These are phyloP conservation scores for Gliomastix tumulicola DNA, from an alignment of 2,329 filamentous ascomycete genomes.

Conservation along the genomic window DNA sequence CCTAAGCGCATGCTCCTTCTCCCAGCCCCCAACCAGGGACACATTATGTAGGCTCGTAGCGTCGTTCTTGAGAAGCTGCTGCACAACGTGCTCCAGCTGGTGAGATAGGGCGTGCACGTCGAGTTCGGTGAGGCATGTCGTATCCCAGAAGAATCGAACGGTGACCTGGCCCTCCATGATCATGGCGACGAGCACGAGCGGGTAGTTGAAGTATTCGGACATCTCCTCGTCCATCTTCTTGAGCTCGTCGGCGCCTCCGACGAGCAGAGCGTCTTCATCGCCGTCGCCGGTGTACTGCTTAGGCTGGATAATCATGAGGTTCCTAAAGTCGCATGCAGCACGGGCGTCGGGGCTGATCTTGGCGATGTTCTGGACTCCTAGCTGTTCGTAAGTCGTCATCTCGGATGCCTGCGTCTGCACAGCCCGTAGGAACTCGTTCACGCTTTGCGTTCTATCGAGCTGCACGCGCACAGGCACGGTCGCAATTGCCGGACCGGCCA, in stretches of 20 bases:
- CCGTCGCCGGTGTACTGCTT: not conserved
- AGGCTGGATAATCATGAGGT: constrained; percentile 7
- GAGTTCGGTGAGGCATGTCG: not conserved
- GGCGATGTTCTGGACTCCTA: constrained; percentile 10
- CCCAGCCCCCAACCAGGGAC: not conserved
- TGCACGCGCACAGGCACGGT: constrained; percentile 7
- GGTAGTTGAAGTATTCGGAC: not conserved
- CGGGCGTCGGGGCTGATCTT: constrained; percentile 4
- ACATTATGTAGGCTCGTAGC: not conserved
- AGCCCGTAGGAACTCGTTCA: constrained; percentile 21
- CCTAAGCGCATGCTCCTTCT: not conserved
- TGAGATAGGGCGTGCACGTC: not conserved
- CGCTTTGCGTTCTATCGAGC: constrained; percentile 6
- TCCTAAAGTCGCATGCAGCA: constrained; percentile 8
- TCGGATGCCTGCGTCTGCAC: constrained; percentile 4
- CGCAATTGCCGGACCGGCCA: constrained; percentile 9
- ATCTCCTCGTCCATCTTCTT: constrained; percentile 19
- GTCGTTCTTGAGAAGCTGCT: not conserved
- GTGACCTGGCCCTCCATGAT: not conserved
- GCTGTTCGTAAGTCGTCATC: constrained; percentile 9
- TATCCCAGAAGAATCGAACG: constrained; percentile 2
- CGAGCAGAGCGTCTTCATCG: not conserved
- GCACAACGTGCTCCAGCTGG: not conserved
- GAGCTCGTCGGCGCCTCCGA: not conserved
- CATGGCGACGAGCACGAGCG: not conserved